These are phyloP conservation scores for Casaregolazyma lundiana DNA, from an alignment of 1,139 yeast genomes.

Conservation along the genomic window DNA sequence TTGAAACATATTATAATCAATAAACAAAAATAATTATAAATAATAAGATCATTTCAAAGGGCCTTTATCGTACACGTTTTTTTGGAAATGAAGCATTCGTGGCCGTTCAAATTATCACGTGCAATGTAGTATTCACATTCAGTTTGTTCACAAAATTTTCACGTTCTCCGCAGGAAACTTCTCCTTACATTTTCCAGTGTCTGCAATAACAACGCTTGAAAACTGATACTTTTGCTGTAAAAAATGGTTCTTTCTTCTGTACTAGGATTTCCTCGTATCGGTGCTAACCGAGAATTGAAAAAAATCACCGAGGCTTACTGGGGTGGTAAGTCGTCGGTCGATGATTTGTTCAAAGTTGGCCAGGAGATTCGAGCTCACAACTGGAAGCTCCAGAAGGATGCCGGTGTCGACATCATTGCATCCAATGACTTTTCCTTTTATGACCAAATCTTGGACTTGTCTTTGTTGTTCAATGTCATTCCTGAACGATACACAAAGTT, in stretches of 20 bases:
- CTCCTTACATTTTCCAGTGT: slow-evolving; percentile 4
- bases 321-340: slow-evolving; percentile 86
- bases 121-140: neutral
- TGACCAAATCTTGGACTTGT: slow-evolving; percentile 93
- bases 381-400: slow-evolving; percentile 96
- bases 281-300: slow-evolving; percentile 98
- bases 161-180: too few species aligned
- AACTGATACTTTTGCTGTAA: neutral
- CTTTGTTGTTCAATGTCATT: slow-evolving; percentile 87
- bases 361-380: slow-evolving; percentile 91
- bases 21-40: too few species aligned
- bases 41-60: too few species aligned
- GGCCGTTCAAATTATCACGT: slow-evolving; percentile 10
- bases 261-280: slow-evolving; percentile 97
- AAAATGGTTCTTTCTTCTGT: slow-evolving; percentile 93
- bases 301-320: slow-evolving; percentile 99
- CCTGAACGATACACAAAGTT: slow-evolving; percentile 96
- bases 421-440: slow-evolving; percentile 98
- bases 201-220: slow-evolving; percentile 3
- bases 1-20: too few species aligned
- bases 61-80: too few species aligned
- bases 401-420: slow-evolving; percentile 96
- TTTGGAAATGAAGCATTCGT: too few species aligned
- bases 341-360: slow-evolving; percentile 86
- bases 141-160: slow-evolving; percentile 7